Evolutionary conservation across 192 early-diverging fungal genomes (phyloP).

Genomic region (Coemansia sp.): DNA sequence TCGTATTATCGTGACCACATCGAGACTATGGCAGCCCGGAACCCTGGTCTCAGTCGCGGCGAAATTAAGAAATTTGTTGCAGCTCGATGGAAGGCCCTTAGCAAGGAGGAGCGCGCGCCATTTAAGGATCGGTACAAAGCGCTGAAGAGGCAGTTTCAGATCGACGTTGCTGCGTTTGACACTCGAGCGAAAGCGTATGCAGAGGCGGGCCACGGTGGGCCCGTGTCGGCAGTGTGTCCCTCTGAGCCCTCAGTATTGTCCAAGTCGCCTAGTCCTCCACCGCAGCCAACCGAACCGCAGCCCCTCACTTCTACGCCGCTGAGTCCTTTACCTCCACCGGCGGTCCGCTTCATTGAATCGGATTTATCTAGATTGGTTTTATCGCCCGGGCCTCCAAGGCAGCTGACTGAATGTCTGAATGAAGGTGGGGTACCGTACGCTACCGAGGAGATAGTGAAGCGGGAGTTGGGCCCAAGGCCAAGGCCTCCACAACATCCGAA

Average conservation of each 20-base stretch:
- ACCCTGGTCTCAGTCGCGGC: not conserved
- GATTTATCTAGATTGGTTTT: not conserved
- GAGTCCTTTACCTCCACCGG: too few relatives aligned
- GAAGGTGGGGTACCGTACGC: too few relatives aligned
- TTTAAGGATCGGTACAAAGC: not conserved
- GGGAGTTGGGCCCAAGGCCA: not conserved
- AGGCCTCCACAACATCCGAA: not conserved
- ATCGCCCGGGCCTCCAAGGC: not conserved
- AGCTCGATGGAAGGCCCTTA: not conserved
- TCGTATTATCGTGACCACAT: not conserved
- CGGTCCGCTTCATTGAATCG: too few relatives aligned
- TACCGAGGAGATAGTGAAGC: not conserved
- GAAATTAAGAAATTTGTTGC: not conserved
- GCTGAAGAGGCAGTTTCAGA: not conserved
- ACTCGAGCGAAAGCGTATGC: not conserved
- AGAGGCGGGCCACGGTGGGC: not conserved
- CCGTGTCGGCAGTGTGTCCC: too few relatives aligned
- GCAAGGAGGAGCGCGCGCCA: not conserved
- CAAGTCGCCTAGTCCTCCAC: too few relatives aligned
- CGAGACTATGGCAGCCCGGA: not conserved
- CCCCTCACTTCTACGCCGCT: too few relatives aligned
- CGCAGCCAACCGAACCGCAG: too few relatives aligned
- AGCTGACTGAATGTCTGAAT: not conserved
- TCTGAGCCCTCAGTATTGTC: too few relatives aligned
- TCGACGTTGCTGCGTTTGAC: not conserved